Evolutionary conservation across 331 rosid species (phyloP).

Genomic region (Spiraea crenata): DNA sequence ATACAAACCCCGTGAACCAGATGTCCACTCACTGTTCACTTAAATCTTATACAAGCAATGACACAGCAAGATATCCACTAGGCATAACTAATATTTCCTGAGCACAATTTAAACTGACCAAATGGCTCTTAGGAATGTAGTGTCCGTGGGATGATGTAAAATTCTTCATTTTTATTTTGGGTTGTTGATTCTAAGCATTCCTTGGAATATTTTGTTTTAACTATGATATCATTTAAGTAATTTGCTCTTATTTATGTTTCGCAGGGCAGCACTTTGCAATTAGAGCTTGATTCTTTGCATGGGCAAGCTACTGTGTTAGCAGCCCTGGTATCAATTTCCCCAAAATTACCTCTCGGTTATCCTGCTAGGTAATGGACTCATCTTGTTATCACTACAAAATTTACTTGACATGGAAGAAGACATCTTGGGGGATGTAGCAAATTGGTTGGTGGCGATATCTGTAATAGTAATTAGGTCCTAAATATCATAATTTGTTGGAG

Average conservation of each 20-base stretch:
- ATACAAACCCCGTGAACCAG: not conserved
- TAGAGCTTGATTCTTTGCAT: conserved; percentile 81
- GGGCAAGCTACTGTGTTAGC: conserved; percentile 95
- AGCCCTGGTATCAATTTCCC: conserved; percentile 85
- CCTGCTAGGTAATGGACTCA: conserved; percentile 69
- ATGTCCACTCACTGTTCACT: no score
- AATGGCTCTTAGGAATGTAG: not conserved
- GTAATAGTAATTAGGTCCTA: not conserved
- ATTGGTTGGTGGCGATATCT: not conserved
- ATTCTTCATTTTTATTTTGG: not conserved
- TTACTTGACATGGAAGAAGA: not conserved
- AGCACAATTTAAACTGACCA: not conserved
- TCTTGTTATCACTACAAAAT: not conserved
- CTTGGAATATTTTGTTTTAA: not conserved
- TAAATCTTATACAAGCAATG: no score
- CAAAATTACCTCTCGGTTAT: conserved; percentile 91
- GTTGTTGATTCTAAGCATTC: not conserved
- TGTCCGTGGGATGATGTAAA: not conserved
- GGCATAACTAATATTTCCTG: not conserved
- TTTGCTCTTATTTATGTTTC: conserved; percentile 25
- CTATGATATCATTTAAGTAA: conserved; percentile 9
- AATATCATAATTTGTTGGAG: not conserved
- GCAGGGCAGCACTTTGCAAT: conserved; percentile 80
- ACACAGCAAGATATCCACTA: no score
- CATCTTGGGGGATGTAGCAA: not conserved